phyloP scores from a whole-genome alignment of 192 early-diverging fungal species.

The Backusella liffmaniae region DNA sequence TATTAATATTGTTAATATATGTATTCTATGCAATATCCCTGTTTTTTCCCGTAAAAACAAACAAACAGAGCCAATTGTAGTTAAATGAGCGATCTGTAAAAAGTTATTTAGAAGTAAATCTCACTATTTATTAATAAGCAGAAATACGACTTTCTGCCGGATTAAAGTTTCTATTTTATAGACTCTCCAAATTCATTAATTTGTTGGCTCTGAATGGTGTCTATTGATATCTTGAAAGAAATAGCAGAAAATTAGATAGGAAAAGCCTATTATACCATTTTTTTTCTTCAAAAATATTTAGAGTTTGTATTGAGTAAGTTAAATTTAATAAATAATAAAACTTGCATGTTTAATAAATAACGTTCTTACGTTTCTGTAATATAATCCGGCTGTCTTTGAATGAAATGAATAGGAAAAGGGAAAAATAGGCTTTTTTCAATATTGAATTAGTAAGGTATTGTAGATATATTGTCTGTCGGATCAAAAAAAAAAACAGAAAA shows the following conservation, averaged over 20 bases:
- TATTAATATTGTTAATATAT: background rate
- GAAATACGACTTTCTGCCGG: background rate
- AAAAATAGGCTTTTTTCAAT: background rate
- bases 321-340: background rate
- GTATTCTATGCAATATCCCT: background rate
- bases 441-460: background rate
- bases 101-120: background rate
- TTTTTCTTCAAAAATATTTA: background rate
- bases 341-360: background rate
- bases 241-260: background rate
- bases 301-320: background rate
- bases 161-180: background rate
- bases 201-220: background rate
- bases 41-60: background rate
- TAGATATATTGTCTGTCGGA: background rate
- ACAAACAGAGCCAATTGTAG: background rate
- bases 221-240: background rate
- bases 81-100: background rate
- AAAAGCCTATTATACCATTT: background rate
- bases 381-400: background rate
- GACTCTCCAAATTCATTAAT: background rate
- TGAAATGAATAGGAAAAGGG: background rate
- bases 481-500: background rate
- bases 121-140: background rate
- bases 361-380: background rate